These are phyloP conservation scores for Aspergillus melleus DNA, from an alignment of 2,329 filamentous ascomycete species.

Conservation along the genomic window DNA sequence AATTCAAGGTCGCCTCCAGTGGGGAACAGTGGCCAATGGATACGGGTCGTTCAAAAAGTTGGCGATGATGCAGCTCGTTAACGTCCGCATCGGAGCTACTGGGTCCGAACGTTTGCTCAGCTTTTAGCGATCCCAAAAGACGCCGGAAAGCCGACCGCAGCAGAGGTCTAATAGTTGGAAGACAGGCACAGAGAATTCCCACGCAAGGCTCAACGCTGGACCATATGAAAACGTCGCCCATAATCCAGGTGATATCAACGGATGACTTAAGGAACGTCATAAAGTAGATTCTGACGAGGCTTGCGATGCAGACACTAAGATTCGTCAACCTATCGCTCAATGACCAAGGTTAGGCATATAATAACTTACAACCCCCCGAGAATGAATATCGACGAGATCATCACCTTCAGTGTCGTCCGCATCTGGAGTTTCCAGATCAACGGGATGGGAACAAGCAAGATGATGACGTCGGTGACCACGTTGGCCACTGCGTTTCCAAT, in stretches of 20 bases:
- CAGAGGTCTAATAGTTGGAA: slow-evolving; percentile 18
- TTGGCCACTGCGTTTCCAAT: slow-evolving; percentile 18
- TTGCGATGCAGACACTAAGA: slow-evolving; percentile 20
- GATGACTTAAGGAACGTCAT: slow-evolving; percentile 16
- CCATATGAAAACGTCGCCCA: slow-evolving; percentile 22
- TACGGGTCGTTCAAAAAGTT: not conserved
- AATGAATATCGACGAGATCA: slow-evolving; percentile 18
- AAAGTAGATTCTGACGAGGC: slow-evolving; percentile 17
- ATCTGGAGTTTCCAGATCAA: slow-evolving; percentile 21
- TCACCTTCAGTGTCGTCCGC: slow-evolving; percentile 10
- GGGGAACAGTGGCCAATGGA: not conserved
- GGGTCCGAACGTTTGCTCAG: not conserved
- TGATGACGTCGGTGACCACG: slow-evolving; percentile 17
- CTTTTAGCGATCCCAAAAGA: not conserved
- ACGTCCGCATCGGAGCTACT: not conserved
- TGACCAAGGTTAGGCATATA: not conserved
- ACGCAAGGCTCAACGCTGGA: slow-evolving; percentile 24
- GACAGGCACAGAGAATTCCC: slow-evolving; percentile 23
- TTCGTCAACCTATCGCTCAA: not conserved
- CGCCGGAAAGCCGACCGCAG: slow-evolving; percentile 1
- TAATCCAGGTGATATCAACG: slow-evolving; percentile 19
- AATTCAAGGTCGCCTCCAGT: not conserved
- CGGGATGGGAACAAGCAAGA: slow-evolving; percentile 18
- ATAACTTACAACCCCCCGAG: slow-evolving; percentile 19
- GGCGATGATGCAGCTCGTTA: not conserved